phyloP scores from a whole-genome alignment of 2,329 filamentous ascomycete genomes.

The Chaetomiaceae sp. region DNA sequence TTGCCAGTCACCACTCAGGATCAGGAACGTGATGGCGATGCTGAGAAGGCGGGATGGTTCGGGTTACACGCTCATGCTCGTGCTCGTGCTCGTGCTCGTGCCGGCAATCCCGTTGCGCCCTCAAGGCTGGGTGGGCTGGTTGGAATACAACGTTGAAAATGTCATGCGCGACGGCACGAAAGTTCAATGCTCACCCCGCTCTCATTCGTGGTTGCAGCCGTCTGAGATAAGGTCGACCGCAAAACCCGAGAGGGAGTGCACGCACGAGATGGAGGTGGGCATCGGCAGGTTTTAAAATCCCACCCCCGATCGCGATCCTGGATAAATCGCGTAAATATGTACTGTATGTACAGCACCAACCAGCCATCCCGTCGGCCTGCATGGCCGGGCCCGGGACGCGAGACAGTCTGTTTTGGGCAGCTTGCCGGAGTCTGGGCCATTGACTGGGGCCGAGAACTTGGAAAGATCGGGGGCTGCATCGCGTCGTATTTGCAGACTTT shows the following conservation, averaged over 20 bases:
- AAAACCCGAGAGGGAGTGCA: neutral
- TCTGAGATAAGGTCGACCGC: neutral
- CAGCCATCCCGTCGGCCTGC: slow-evolving; percentile 3
- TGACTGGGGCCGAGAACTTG: too few species aligned
- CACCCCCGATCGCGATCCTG: neutral
- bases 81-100: slow-evolving; percentile 5
- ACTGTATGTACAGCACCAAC: too few species aligned
- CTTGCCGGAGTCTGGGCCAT: too few species aligned
- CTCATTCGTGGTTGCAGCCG: neutral
- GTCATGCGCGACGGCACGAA: neutral
- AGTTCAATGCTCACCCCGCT: neutral
- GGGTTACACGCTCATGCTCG: slow-evolving; percentile 11
- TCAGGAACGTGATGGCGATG: neutral
- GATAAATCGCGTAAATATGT: too few species aligned
- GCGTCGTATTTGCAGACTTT: neutral
- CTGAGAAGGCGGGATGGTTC: neutral
- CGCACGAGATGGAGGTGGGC: neutral
- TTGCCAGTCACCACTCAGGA: neutral
- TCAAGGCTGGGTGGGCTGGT: neutral
- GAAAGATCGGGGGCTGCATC: too few species aligned
- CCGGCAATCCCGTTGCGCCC: neutral
- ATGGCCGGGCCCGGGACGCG: neutral
- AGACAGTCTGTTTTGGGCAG: too few species aligned
- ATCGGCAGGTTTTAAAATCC: neutral
- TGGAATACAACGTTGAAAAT: slow-evolving; percentile 1